A percentile compares a stretch with the other conserved stretches of the same genome.
phyloP scores from a whole-genome alignment of 371 early-diverging fungal genomes.

The Basidiobolus meristosporus region DNA sequence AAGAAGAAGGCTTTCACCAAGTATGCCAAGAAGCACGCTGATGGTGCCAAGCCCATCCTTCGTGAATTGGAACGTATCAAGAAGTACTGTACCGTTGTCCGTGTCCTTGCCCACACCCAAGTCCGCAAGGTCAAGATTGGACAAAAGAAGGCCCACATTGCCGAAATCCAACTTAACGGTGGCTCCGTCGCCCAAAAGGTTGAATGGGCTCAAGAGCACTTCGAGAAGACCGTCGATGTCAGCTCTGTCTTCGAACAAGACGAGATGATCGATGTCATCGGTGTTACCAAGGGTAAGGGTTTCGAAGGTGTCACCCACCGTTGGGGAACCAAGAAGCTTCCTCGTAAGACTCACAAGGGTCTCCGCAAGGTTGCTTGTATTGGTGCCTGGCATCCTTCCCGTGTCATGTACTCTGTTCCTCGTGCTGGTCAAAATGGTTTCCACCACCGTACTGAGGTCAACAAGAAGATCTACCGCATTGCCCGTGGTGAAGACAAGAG shows the following conservation, averaged over 20 bases:
- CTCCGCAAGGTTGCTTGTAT: slow-evolving; percentile 99
- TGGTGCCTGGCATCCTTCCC: slow-evolving; percentile 99
- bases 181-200: slow-evolving; percentile 96
- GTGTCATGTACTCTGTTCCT: slow-evolving; percentile 99
- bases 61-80: slow-evolving; percentile 93
- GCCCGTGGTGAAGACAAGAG: slow-evolving; percentile 76
- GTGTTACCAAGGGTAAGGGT: slow-evolving; percentile 99
- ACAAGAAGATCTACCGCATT: slow-evolving; percentile 99
- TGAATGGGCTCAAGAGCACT: slow-evolving; percentile 90
- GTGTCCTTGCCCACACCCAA: slow-evolving; percentile 98
- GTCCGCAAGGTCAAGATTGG: slow-evolving; percentile 84
- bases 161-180: slow-evolving; percentile 99
- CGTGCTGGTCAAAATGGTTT: slow-evolving; percentile 99
- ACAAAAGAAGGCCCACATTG: slow-evolving; percentile 98
- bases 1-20: slow-evolving; percentile 99
- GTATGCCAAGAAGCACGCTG: slow-evolving; percentile 93
- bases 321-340: slow-evolving; percentile 99
- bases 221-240: slow-evolving; percentile 93
- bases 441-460: slow-evolving; percentile 99
- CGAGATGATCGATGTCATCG: slow-evolving; percentile 98
- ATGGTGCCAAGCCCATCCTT: slow-evolving; percentile 72
- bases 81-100: slow-evolving; percentile 96
- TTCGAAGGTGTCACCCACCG: slow-evolving; percentile 98
- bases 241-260: slow-evolving; percentile 87
- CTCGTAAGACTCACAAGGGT: slow-evolving; percentile 99